phyloP scores from a whole-genome alignment of 495 filamentous ascomycete species.

The Penicillium robsamsonii region DNA sequence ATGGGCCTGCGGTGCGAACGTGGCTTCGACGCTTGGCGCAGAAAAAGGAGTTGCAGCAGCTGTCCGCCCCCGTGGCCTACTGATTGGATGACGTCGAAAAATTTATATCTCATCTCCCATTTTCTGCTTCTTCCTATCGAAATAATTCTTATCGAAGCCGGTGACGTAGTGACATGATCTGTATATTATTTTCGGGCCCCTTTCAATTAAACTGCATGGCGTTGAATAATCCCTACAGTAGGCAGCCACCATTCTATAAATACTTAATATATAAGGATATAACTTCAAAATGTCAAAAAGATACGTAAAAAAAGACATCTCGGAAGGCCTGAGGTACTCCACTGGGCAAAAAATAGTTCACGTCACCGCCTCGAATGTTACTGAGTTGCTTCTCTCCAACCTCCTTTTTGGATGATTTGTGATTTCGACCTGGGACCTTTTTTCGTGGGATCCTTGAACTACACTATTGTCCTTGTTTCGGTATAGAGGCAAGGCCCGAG shows the following conservation, averaged over 20 bases:
- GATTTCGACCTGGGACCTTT: not conserved
- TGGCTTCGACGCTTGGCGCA: slow-evolving; percentile 47
- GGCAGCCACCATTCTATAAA: not conserved
- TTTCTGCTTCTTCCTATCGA: too few species aligned
- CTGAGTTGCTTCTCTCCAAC: not conserved
- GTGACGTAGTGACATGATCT: not conserved
- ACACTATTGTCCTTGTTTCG: slow-evolving; percentile 3
- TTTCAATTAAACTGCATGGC: not conserved
- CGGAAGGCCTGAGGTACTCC: not conserved
- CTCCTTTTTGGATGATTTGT: slow-evolving; percentile 2
- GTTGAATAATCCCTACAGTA: not conserved
- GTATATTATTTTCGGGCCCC: not conserved
- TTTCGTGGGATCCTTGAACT: not conserved
- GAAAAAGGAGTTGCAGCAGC: slow-evolving; percentile 36
- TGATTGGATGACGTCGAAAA: slow-evolving; percentile 9
- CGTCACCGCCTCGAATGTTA: slow-evolving; percentile 36
- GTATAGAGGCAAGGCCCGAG: slow-evolving; percentile 3
- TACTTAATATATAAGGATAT: not conserved
- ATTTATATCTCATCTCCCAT: not conserved
- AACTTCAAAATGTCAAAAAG: too few species aligned
- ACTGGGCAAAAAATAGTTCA: slow-evolving; percentile 23
- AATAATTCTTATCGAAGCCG: not conserved
- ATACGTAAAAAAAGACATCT: too few species aligned
- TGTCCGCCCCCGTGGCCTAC: slow-evolving; percentile 14
- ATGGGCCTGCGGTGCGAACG: slow-evolving; percentile 44